Conservation (phyloP, 345 rosid species). For the Lumnitzera racemosa region DNA sequence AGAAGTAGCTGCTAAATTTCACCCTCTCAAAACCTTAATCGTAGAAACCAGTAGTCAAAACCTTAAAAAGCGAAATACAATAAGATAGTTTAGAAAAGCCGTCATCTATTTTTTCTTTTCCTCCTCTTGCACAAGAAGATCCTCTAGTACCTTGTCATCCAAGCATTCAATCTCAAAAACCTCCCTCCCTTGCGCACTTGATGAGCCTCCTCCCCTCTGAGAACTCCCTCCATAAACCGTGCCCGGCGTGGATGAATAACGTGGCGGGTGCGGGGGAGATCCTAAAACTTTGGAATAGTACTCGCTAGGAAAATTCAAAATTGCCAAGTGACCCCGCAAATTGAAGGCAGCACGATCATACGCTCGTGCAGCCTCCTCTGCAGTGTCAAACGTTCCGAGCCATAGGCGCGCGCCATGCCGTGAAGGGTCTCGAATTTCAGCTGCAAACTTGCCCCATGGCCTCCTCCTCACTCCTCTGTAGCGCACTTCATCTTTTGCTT, state of each 20-base stretch:
- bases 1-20: too few species aligned
- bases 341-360: conserved; percentile 78
- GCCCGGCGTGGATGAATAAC: conserved; percentile 15
- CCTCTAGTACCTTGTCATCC: conserved; percentile 73
- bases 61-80: too few species aligned
- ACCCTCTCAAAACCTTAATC: too few species aligned
- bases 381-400: conserved; percentile 85
- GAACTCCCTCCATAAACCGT: conserved; percentile 11
- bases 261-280: conserved; percentile 18
- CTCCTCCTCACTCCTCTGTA: conserved; percentile 72
- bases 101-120: conserved; percentile 28
- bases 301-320: conserved; percentile 76
- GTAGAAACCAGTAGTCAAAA: too few species aligned
- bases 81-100: too few species aligned
- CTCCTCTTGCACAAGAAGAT: conserved; percentile 69
- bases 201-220: conserved; percentile 5
- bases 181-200: conserved; percentile 28
- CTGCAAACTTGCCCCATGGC: conserved; percentile 90
- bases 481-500: conserved; percentile 33
- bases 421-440: conserved; percentile 73
- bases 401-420: conserved; percentile 69
- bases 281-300: conserved; percentile 32
- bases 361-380: conserved; percentile 84
- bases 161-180: conserved; percentile 74
- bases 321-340: conserved; percentile 68